phyloP scores from a whole-genome alignment of 352 stramenopile genomes.

The Pythium insidiosum region DNA sequence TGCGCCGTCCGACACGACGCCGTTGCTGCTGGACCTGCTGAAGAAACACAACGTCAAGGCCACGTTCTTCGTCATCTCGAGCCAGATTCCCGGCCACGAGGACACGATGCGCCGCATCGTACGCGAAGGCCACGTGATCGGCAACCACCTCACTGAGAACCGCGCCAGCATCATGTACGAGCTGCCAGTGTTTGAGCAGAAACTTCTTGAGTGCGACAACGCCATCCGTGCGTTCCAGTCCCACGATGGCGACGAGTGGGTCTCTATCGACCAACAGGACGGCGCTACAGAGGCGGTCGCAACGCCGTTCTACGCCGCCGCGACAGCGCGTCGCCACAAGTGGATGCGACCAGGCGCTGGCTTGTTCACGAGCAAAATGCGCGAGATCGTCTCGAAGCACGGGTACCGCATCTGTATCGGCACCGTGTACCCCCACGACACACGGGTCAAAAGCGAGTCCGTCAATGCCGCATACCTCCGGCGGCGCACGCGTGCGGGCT shows the following conservation, averaged over 20 bases:
- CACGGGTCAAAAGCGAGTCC: slow-evolving; percentile 61
- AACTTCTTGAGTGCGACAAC: slow-evolving; percentile 66
- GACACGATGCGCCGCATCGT: slow-evolving; percentile 67
- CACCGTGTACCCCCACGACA: slow-evolving; percentile 82
- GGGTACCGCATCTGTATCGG: slow-evolving; percentile 80
- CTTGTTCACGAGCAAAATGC: slow-evolving; percentile 80
- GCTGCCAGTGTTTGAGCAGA: slow-evolving; percentile 74
- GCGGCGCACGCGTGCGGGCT: slow-evolving; percentile 45
- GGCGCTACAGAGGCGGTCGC: neutral
- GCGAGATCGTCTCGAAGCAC: slow-evolving; percentile 52
- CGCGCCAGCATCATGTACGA: slow-evolving; percentile 65
- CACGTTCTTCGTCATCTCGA: slow-evolving; percentile 84
- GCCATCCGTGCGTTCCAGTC: slow-evolving; percentile 46
- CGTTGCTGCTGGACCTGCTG: slow-evolving; percentile 66
- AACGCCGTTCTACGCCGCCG: too few species aligned
- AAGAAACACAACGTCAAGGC: slow-evolving; percentile 49
- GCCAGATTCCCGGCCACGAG: slow-evolving; percentile 55
- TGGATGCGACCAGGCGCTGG: slow-evolving; percentile 77
- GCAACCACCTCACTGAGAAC: slow-evolving; percentile 79
- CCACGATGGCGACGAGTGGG: neutral
- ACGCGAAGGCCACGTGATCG: slow-evolving; percentile 61
- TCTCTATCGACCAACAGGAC: too few species aligned
- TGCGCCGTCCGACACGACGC: slow-evolving; percentile 48
- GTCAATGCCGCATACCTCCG: slow-evolving; percentile 61
- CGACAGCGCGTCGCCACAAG: slow-evolving; percentile 21